Evolutionary conservation across 306 rosid species (phyloP).

Genomic region (Rosa multiflora): DNA sequence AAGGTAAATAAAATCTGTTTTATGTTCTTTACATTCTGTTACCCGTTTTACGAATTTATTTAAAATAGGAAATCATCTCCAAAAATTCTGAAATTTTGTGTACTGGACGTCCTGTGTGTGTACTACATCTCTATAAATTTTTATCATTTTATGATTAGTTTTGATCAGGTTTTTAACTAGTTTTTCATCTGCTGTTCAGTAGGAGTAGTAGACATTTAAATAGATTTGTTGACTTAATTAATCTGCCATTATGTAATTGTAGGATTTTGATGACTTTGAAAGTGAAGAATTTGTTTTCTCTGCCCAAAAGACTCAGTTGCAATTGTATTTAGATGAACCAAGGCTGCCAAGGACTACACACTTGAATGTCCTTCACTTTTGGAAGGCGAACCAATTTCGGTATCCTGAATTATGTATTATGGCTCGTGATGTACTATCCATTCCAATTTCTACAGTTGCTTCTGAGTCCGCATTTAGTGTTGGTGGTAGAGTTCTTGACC

Average conservation of each 20-base stretch:
- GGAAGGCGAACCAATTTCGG: background rate
- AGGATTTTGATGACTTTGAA: constrained; percentile 6
- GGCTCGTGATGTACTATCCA: background rate
- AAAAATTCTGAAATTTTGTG: no score
- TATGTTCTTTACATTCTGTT: background rate
- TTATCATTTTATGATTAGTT: background rate
- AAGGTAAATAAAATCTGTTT: background rate
- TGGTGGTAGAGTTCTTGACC: background rate
- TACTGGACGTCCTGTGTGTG: no score
- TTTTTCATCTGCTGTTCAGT: background rate
- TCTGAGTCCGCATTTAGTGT: background rate
- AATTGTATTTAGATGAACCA: background rate
- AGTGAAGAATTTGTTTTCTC: no score
- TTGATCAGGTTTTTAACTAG: background rate
- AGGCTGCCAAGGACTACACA: background rate
- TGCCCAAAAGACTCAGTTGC: no score
- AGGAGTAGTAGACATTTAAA: no score
- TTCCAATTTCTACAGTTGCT: background rate
- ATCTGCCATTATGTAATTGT: background rate
- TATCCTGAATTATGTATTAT: background rate
- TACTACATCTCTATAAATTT: no score
- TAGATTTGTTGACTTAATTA: background rate
- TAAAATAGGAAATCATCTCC: no score
- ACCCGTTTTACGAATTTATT: background rate
- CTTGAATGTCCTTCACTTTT: background rate